A percentile compares a stretch with the other conserved stretches of the same genome.
phyloP scores from a whole-genome alignment of 805 yeast genomes.

The Helenozyma baotianmanensis region DNA sequence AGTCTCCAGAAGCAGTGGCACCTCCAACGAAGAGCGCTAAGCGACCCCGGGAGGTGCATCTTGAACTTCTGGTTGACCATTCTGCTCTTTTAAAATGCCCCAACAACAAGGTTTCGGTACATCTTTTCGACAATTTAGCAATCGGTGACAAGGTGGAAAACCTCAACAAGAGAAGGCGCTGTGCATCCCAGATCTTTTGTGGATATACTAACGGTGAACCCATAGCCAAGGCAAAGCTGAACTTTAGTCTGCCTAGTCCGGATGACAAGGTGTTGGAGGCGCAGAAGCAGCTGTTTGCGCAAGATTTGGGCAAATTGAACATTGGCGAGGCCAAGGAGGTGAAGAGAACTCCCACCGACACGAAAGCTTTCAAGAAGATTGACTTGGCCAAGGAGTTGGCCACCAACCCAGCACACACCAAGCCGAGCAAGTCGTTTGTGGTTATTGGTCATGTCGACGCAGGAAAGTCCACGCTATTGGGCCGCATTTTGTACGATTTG shows the following conservation, averaged over 20 bases:
- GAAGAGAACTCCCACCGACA: constrained; percentile 4
- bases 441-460: constrained; percentile 87
- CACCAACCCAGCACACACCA: constrained; percentile 27
- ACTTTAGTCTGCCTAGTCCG: constrained; percentile 72
- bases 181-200: constrained; percentile 17
- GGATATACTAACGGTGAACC: constrained; percentile 41
- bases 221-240: constrained; percentile 42
- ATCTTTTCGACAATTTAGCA: constrained; percentile 6
- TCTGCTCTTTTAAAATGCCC: constrained; percentile 7
- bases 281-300: constrained; percentile 45
- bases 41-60: constrained; percentile 1
- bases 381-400: constrained; percentile 39
- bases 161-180: constrained; percentile 7
- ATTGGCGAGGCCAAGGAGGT: constrained; percentile 13
- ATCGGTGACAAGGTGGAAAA: not conserved
- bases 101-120: constrained; percentile 4
- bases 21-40: no score
- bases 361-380: constrained; percentile 42
- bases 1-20: no score
- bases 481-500: constrained; percentile 61
- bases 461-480: constrained; percentile 79
- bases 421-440: constrained; percentile 65
- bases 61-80: constrained; percentile 6
- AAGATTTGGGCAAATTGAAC: constrained; percentile 24
- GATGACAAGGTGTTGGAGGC: constrained; percentile 68